These are phyloP conservation scores for Nicotiana tabacum DNA, from an alignment of 257 asterid species.

Conservation along the genomic window DNA sequence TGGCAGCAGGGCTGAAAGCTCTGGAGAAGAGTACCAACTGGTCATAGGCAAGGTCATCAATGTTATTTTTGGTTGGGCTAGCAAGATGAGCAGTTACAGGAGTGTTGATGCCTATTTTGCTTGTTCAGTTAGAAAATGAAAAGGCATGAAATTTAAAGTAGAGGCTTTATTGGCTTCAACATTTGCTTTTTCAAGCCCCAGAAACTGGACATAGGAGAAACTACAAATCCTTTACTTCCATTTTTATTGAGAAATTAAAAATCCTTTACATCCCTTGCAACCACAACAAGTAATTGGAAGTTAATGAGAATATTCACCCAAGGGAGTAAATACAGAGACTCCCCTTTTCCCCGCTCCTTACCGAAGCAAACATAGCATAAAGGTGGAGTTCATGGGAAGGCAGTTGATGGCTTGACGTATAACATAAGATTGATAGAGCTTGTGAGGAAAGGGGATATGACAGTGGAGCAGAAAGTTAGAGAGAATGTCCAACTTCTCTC, in stretches of 20 bases:
- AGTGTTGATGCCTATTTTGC: not conserved
- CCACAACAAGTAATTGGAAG: not conserved
- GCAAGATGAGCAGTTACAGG: not conserved
- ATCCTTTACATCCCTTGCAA: not conserved
- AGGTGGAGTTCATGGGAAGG: not conserved
- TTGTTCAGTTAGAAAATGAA: not conserved
- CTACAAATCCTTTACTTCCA: not conserved
- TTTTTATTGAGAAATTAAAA: not conserved
- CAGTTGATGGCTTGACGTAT: not conserved
- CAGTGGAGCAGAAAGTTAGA: not conserved
- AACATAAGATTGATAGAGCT: not conserved
- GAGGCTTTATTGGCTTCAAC: not conserved
- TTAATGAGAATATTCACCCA: not conserved
- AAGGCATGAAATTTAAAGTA: not conserved
- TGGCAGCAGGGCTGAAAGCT: conserved; percentile 2
- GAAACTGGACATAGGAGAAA: not conserved
- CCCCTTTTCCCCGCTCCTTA: not conserved
- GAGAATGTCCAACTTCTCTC: not conserved
- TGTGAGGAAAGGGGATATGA: not conserved
- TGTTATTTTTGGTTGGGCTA: not conserved
- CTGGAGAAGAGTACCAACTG: not conserved
- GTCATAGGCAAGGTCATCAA: not conserved
- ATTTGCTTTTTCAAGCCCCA: not conserved
- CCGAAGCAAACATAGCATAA: not conserved
- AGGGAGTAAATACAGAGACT: not conserved